Evolutionary conservation across 805 yeast genomes (phyloP), one percentile per base, ranked within the genome.

Genomic region (Candida maltosa): DNA sequence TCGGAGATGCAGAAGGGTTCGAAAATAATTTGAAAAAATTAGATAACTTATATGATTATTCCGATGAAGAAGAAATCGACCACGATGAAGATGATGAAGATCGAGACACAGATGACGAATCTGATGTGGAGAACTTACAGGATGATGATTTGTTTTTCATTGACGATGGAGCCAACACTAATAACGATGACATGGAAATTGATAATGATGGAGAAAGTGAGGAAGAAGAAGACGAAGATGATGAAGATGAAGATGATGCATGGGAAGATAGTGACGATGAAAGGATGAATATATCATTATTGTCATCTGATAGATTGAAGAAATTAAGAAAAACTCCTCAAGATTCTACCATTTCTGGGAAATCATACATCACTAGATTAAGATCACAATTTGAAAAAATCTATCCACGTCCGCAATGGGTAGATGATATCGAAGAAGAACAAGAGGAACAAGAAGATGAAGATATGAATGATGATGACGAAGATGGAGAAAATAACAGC

Each of bases 201-300:
- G 50, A 49, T 29, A 60, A 44, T 6, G 60, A 47, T 8, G 51
- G 49, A 6, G 43, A 44, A 14, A 31, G 29, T 26, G 54, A 51
- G 14, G 58, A 40, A 6, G 58, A 47, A 10, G 50, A 48, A 6
- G 62, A 52, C 4, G 53, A 53, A 31, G 54, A 51, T 16, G 26
- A 26, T 4, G 44, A 40, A 9, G 47, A 44, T 12, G 60, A 54
- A 5, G 60, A 54, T 11, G 50, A 44, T 22, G 75, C 70, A 15
- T 93, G 98, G 98, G 58, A 58, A 11, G 98, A 93, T 61, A 82
- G 94, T 39, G 97, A 89, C 51, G 98, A 93, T 56, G 97, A 89
- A 42, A 69, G 69, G 29, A 46, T 85, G 17, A 62, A 65, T 15
- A 70, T 91, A 5, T 76, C 93, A 2, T 59, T 93, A 20, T 52